Evolutionary conservation across 1,284 basidiomycete genomes (phyloP).

Genomic region (Gymnopus androsaceus): DNA sequence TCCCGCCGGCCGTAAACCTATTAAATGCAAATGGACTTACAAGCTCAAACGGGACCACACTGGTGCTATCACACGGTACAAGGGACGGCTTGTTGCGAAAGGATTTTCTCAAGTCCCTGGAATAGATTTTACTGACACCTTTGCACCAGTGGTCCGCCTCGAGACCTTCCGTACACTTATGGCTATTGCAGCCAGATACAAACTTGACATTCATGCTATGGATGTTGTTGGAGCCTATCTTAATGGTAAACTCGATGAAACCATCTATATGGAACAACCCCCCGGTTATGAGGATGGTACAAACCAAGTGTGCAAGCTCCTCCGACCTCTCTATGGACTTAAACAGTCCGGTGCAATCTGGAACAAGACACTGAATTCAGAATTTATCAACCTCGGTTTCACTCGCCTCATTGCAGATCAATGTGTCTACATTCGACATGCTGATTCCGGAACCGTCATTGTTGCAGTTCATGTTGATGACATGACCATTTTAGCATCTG

Average conservation of each 20-base stretch:
- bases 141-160: background rate
- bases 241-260: constrained; percentile 21
- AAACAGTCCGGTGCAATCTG: constrained; percentile 38
- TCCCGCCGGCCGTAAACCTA: background rate
- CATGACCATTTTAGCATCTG: constrained; percentile 9
- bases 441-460: background rate
- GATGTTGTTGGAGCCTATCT: constrained; percentile 39
- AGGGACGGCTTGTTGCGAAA: background rate
- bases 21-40: background rate
- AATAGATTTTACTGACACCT: background rate
- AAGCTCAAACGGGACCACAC: background rate
- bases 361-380: constrained; percentile 28
- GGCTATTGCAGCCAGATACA: constrained; percentile 25
- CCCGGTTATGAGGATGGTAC: constrained; percentile 25
- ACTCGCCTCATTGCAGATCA: constrained; percentile 20
- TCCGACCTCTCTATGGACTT: constrained; percentile 36
- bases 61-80: background rate
- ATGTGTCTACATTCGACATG: constrained; percentile 23
- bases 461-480: constrained; percentile 23
- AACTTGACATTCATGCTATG: constrained; percentile 27
- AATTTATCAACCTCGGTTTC: constrained; percentile 27
- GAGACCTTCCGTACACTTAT: constrained; percentile 17
- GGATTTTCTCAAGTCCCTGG: constrained; percentile 1
- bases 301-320: constrained; percentile 20
- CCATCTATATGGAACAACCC: constrained; percentile 37